Conservation (phyloP, 179 eudicot genomes). For the Silene coronaria region DNA sequence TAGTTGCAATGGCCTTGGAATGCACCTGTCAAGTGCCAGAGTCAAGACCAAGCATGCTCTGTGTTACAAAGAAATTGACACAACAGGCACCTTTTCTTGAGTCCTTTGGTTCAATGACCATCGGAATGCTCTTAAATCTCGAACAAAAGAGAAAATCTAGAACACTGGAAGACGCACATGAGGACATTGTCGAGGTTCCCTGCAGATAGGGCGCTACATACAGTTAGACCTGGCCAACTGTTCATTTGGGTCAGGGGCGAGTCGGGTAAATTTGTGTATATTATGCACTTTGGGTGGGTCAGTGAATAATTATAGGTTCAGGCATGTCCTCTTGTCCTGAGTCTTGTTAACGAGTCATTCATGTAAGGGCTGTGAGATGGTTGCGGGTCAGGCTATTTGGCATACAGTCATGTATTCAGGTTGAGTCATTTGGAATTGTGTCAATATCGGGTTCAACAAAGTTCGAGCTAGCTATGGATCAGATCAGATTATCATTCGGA, state of each 20-base stretch:
- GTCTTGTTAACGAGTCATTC: no score
- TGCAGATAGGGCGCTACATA: neutral
- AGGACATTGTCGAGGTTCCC: neutral
- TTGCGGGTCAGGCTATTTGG: no score
- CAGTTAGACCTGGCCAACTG: neutral
- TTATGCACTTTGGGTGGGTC: no score
- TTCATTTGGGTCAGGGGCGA: neutral
- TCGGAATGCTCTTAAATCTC: conserved; percentile 7
- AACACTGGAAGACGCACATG: neutral
- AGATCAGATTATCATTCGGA: neutral
- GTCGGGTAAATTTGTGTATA: neutral
- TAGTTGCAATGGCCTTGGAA: conserved; percentile 21
- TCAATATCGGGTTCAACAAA: no score
- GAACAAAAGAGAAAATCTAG: neutral
- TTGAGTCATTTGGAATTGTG: no score
- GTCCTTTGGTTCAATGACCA: neutral
- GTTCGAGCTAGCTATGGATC: no score
- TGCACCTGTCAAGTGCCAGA: conserved; percentile 28
- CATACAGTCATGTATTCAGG: no score
- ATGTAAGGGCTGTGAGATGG: no score
- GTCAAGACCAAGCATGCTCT: conserved; percentile 32
- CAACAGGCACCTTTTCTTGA: neutral
- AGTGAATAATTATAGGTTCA: no score
- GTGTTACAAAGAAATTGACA: conserved; percentile 13
- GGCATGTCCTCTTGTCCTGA: no score